Conservation (phyloP, 2,329 filamentous ascomycete species). For the Mycocentrospora acerina region DNA sequence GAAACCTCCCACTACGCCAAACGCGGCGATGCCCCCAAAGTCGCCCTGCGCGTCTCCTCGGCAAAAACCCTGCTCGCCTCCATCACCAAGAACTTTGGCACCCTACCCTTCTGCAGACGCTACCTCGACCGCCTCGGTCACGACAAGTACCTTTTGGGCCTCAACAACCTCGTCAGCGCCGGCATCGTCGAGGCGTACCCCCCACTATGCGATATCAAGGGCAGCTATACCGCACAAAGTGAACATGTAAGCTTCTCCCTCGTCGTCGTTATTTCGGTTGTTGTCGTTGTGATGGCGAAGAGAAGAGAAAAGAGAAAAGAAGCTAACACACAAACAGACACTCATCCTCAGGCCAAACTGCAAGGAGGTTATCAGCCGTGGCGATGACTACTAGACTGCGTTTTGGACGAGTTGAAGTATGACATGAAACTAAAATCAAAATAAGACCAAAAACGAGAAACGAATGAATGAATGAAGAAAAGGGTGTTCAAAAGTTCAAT, state of each 20-base stretch:
- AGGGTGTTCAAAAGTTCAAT: too few relatives aligned
- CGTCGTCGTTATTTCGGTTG: background rate
- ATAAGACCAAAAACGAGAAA: too few relatives aligned
- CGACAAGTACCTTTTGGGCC: constrained; percentile 87
- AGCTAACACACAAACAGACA: too few relatives aligned
- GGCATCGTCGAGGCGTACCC: constrained; percentile 91
- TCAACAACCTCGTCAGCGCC: constrained; percentile 80
- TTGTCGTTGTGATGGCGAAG: accelerated
- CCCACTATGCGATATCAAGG: constrained; percentile 87
- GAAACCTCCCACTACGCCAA: constrained; percentile 89
- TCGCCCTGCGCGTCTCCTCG: constrained; percentile 74
- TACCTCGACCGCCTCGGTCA: constrained; percentile 92
- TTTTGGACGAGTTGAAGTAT: too few relatives aligned
- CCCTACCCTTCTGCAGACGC: constrained; percentile 83
- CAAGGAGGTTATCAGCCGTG: constrained; percentile 85
- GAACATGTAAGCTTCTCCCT: constrained; percentile 71
- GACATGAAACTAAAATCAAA: too few relatives aligned
- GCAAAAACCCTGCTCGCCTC: constrained; percentile 83
- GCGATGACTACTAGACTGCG: constrained; percentile 78
- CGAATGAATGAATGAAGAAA: too few relatives aligned
- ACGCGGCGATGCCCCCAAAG: constrained; percentile 69
- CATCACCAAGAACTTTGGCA: constrained; percentile 96
- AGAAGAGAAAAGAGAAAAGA: too few relatives aligned
- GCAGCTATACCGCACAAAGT: constrained; percentile 90
- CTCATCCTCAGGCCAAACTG: constrained; percentile 51